Conservation (phyloP, 345 rosid species). For the Trapa bicornis region DNA sequence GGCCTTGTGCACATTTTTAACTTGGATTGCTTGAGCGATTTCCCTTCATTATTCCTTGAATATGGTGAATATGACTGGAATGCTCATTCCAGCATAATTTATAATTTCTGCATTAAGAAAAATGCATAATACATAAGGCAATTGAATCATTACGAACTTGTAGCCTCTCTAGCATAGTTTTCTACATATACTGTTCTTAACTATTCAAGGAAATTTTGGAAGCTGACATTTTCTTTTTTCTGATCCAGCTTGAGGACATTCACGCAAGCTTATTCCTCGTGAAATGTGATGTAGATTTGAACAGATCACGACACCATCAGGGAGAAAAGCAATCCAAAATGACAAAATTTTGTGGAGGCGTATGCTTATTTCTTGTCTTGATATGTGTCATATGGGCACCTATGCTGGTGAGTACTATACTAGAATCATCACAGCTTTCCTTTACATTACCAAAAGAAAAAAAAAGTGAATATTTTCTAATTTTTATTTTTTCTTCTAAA, state of each 20-base stretch:
- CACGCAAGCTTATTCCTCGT: constrained; percentile 39
- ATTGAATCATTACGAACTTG: not conserved
- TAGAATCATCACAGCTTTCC: not conserved
- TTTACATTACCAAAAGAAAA: not conserved
- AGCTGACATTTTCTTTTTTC: not conserved
- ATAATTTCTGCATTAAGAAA: not conserved
- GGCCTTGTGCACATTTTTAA: not conserved
- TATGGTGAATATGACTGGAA: not conserved
- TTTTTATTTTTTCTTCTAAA: not conserved
- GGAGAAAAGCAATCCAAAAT: constrained; percentile 32
- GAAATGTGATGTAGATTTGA: constrained; percentile 26
- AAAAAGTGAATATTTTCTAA: not conserved
- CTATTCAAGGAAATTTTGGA: not conserved
- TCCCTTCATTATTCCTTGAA: not conserved
- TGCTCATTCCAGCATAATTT: not conserved
- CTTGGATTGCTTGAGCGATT: not conserved
- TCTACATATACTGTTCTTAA: not conserved
- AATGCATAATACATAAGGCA: not conserved
- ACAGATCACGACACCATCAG: constrained; percentile 24
- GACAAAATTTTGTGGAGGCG: constrained; percentile 36
- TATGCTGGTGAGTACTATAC: constrained; percentile 27
- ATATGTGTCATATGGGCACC: constrained; percentile 40
- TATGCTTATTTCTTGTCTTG: constrained; percentile 28
- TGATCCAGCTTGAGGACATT: constrained; percentile 31
- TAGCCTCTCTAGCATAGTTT: not conserved